A percentile compares a stretch with the other conserved stretches of the same genome.
Evolutionary conservation across 306 rosid species (phyloP).

Genomic region (Oxytropis ochrocephala): DNA sequence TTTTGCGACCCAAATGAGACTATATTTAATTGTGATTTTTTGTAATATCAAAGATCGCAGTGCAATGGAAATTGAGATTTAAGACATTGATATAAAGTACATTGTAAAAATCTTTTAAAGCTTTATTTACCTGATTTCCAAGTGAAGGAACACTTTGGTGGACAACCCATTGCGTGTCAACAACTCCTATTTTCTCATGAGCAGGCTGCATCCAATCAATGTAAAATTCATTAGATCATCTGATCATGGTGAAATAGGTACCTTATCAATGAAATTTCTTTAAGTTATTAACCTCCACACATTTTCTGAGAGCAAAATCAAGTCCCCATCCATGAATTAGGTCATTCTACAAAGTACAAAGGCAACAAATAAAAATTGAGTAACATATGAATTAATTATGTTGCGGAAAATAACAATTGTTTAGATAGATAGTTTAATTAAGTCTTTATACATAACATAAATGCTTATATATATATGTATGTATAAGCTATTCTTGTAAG

Average conservation of each 20-base stretch:
- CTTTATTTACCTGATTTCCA: slow-evolving; percentile 58
- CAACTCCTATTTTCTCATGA: slow-evolving; percentile 84
- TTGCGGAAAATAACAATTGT: neutral
- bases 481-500: too few species aligned
- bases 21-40: too few species aligned
- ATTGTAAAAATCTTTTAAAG: neutral
- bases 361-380: neutral
- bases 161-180: slow-evolving; percentile 80
- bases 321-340: slow-evolving; percentile 97
- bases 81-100: neutral
- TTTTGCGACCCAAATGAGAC: too few species aligned
- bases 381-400: neutral
- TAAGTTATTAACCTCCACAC: slow-evolving; percentile 52
- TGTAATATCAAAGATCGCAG: too few species aligned
- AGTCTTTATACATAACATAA: too few species aligned
- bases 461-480: too few species aligned
- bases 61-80: too few species aligned
- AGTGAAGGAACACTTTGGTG: slow-evolving; percentile 86
- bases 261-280: neutral
- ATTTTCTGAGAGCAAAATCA: slow-evolving; percentile 76
- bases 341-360: slow-evolving; percentile 82
- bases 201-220: slow-evolving; percentile 48
- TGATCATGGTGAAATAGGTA: neutral
- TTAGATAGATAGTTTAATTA: too few species aligned
- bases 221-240: neutral